These are phyloP conservation scores for Microcyclospora pomicola DNA, from an alignment of 2,329 filamentous ascomycete species.

Conservation along the genomic window DNA sequence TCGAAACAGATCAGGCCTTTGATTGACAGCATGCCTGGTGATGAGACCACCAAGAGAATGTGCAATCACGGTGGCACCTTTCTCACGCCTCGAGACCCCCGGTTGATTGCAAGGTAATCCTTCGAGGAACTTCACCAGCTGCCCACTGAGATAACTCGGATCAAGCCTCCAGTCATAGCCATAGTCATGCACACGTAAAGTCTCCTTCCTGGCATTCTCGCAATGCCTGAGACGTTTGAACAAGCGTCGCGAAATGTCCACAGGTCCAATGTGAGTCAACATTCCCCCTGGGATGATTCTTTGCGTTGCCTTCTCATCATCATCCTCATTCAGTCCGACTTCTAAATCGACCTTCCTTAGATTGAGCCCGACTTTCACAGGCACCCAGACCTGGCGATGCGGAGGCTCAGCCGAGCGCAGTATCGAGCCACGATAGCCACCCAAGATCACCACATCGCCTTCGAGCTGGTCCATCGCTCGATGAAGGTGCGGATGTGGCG, in stretches of 20 bases:
- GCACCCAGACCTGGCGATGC: conserved; percentile 84
- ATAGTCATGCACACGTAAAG: conserved; percentile 71
- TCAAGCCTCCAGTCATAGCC: conserved; percentile 92
- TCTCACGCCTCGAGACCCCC: conserved; percentile 36
- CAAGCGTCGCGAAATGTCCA: conserved; percentile 74
- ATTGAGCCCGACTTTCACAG: conserved; percentile 83
- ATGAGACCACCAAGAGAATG: conserved; percentile 83
- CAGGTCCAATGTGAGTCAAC: conserved; percentile 79
- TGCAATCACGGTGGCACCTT: conserved; percentile 68
- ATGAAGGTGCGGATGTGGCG: conserved; percentile 37
- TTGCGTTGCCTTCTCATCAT: conserved; percentile 71
- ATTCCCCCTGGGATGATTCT: conserved; percentile 77
- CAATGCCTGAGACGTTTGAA: conserved; percentile 64
- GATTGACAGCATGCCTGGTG: conserved; percentile 75
- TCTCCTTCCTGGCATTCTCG: conserved; percentile 57
- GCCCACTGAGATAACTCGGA: conserved; percentile 58
- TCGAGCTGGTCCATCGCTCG: conserved; percentile 53
- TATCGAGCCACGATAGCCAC: conserved; percentile 84
- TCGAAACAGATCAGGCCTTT: conserved; percentile 68
- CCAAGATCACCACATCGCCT: conserved; percentile 77
- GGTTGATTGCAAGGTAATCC: conserved; percentile 59
- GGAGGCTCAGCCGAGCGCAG: conserved; percentile 68
- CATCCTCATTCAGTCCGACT: conserved; percentile 62
- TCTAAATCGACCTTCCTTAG: conserved; percentile 84
- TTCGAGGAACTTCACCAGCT: conserved; percentile 60